Evolutionary conservation across 495 filamentous ascomycete species (phyloP).

Genomic region (Hapsidospora chrysogenum): DNA sequence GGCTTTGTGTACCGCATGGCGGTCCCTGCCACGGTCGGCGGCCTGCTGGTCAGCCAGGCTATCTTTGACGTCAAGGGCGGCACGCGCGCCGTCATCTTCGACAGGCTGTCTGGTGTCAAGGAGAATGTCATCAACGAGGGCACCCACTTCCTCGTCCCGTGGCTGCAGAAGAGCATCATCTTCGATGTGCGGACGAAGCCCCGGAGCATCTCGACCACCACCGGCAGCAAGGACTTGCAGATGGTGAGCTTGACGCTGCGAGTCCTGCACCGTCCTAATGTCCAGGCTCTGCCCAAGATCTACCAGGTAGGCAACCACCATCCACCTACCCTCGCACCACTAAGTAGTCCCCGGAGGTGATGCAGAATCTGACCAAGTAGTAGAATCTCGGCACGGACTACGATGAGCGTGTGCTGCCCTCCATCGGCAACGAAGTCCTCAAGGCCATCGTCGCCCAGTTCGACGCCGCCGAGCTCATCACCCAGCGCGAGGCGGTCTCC

Average conservation of each 20-base stretch:
- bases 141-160: constrained; percentile 92
- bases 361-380: neutral
- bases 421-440: constrained; percentile 99
- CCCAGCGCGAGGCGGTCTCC: constrained; percentile 89
- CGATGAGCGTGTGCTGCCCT: constrained; percentile 97
- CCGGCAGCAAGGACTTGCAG: constrained; percentile 96
- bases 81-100: constrained; percentile 93
- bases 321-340: no score
- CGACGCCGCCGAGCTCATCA: constrained; percentile 98
- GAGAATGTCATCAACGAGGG: constrained; percentile 87
- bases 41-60: constrained; percentile 47
- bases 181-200: constrained; percentile 98
- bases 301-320: constrained; percentile 59
- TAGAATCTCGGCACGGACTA: constrained; percentile 83
- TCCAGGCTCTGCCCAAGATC: constrained; percentile 83
- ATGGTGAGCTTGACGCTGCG: constrained; percentile 98
- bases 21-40: constrained; percentile 49
- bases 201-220: constrained; percentile 93
- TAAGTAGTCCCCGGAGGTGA: neutral
- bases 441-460: constrained; percentile 98
- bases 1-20: constrained; percentile 49
- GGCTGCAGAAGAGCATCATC: constrained; percentile 87
- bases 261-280: constrained; percentile 89
- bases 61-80: constrained; percentile 97
- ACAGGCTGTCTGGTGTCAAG: constrained; percentile 80